These are phyloP conservation scores for Takashimella tepidaria DNA, from an alignment of 1,284 basidiomycete species.

Conservation along the genomic window DNA sequence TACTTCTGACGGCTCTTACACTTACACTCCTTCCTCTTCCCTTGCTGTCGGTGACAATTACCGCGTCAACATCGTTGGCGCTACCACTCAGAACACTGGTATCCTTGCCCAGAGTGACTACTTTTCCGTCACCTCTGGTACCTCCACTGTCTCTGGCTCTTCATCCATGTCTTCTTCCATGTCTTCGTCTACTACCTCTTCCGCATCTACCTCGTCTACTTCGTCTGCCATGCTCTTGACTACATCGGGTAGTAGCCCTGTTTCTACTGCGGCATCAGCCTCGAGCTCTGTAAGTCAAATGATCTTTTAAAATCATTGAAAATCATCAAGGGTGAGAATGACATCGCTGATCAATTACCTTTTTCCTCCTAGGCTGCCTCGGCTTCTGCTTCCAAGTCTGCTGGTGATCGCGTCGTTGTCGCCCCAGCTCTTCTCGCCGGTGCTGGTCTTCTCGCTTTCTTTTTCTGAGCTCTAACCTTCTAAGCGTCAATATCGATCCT, in stretches of 20 bases:
- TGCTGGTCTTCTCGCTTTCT: not conserved
- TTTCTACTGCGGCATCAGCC: not conserved
- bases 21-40: conserved; percentile 28
- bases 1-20: conserved; percentile 30
- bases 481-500: too few relatives aligned
- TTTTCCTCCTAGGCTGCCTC: not conserved
- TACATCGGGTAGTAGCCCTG: conserved; percentile 7
- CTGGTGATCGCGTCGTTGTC: not conserved
- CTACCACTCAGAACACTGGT: conserved; percentile 12
- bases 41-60: conserved; percentile 22
- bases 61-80: conserved; percentile 27
- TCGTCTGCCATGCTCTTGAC: conserved; percentile 8
- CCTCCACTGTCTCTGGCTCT: conserved; percentile 6
- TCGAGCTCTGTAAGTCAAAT: conserved; percentile 2
- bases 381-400: conserved; percentile 10
- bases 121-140: conserved; percentile 29
- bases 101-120: conserved; percentile 41
- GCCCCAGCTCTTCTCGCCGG: not conserved
- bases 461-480: too few relatives aligned
- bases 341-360: not conserved
- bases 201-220: not conserved
- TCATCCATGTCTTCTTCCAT: conserved; percentile 1
- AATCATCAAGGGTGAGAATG: too few relatives aligned
- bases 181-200: not conserved
- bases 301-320: too few relatives aligned